phyloP scores from a whole-genome alignment of 2,329 filamentous ascomycete genomes.

The Fusarium stilboides region DNA sequence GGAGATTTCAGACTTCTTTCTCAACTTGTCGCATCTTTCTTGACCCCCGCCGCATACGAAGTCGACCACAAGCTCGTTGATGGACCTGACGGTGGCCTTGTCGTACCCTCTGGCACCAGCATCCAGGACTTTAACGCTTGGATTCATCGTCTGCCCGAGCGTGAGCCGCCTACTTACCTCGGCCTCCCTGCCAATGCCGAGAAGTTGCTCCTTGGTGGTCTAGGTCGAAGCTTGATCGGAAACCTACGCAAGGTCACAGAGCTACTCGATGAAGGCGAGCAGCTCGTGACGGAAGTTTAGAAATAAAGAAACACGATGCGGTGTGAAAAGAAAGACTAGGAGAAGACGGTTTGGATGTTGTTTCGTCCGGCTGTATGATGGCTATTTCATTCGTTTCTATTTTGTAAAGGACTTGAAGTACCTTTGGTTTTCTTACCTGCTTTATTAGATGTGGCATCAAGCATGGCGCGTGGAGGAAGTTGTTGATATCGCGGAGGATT shows the following conservation, averaged over 20 bases:
- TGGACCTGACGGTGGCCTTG: constrained; percentile 73
- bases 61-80: constrained; percentile 91
- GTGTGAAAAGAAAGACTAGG: neutral
- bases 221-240: constrained; percentile 86
- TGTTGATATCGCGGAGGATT: constrained; percentile 17
- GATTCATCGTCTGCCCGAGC: constrained; percentile 93
- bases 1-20: constrained; percentile 83
- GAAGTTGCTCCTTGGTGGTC: constrained; percentile 91
- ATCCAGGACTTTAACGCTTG: constrained; percentile 90
- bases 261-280: constrained; percentile 93
- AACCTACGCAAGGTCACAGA: constrained; percentile 89
- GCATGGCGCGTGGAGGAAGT: constrained; percentile 27
- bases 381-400: constrained; percentile 11
- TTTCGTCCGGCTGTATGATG: neutral
- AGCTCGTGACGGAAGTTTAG: constrained; percentile 79
- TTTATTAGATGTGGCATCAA: constrained; percentile 30
- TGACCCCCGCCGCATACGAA: constrained; percentile 92
- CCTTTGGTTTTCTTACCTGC: constrained; percentile 17
- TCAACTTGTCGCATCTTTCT: constrained; percentile 80
- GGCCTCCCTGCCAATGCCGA: constrained; percentile 96
- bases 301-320: neutral
- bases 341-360: neutral
- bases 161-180: constrained; percentile 95
- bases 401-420: constrained; percentile 5
- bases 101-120: constrained; percentile 84